Conservation (phyloP, 2,329 filamentous ascomycete genomes). For the Sporothrix euskadiensis region DNA sequence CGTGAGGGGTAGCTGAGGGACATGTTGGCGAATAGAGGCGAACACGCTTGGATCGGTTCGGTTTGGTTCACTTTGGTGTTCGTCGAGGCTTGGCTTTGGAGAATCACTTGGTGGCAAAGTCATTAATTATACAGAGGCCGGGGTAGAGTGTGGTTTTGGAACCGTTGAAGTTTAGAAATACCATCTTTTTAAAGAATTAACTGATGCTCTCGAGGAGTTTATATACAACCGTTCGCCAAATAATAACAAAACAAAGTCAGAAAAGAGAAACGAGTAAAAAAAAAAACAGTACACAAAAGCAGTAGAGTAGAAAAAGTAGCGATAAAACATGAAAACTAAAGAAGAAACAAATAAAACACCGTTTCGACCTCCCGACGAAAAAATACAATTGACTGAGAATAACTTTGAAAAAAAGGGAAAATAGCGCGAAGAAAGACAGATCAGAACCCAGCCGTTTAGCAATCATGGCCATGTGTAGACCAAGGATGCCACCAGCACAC, state of each 20-base stretch:
- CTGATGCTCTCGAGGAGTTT: background rate
- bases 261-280: background rate
- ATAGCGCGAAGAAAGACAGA: background rate
- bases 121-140: background rate
- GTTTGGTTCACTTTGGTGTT: background rate
- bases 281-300: background rate
- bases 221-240: background rate
- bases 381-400: background rate
- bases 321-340: background rate
- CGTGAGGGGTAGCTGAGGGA: background rate
- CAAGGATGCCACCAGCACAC: too few species aligned
- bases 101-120: background rate
- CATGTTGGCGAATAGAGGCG: background rate
- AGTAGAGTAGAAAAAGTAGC: background rate
- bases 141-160: background rate
- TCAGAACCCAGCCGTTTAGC: too few species aligned
- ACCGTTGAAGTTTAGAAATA: background rate
- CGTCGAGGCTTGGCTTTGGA: background rate
- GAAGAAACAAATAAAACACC: constrained; percentile 4
- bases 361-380: background rate
- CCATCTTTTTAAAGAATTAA: background rate
- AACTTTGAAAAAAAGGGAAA: background rate
- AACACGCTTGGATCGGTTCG: constrained; percentile 6
- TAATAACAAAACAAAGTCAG: background rate
- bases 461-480: too few species aligned